Evolutionary conservation across 495 filamentous ascomycete genomes (phyloP).

Genomic region (Acidomyces sp.): DNA sequence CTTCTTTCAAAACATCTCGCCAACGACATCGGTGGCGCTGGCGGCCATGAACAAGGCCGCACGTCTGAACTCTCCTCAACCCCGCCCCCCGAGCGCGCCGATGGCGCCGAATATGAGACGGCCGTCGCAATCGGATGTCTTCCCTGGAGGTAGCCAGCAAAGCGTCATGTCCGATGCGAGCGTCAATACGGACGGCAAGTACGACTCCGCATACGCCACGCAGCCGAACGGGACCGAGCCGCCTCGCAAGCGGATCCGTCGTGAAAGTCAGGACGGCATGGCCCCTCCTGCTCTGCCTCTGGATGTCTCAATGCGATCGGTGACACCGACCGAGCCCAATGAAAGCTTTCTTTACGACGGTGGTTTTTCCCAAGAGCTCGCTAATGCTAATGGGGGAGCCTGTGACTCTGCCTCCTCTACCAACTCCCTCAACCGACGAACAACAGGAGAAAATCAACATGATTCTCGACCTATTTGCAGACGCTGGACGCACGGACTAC

Average conservation of each 20-base stretch:
- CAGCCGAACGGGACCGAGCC: slow-evolving; percentile 45
- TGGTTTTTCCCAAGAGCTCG: slow-evolving; percentile 21
- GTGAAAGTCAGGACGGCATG: slow-evolving; percentile 17
- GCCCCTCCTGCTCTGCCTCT: slow-evolving; percentile 5
- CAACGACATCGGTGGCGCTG: slow-evolving; percentile 79
- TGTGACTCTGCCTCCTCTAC: slow-evolving; percentile 54
- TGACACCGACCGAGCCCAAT: slow-evolving; percentile 73
- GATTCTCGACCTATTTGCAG: slow-evolving; percentile 78
- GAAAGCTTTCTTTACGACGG: slow-evolving; percentile 60
- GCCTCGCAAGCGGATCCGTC: slow-evolving; percentile 66
- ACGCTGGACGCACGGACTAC: slow-evolving; percentile 51
- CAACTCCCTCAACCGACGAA: slow-evolving; percentile 50
- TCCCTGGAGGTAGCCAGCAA: slow-evolving; percentile 48
- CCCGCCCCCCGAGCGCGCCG: slow-evolving; percentile 39
- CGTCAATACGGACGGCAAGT: slow-evolving; percentile 38
- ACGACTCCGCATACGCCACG: slow-evolving; percentile 43
- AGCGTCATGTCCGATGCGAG: slow-evolving; percentile 57
- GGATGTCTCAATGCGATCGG: slow-evolving; percentile 39
- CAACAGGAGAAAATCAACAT: slow-evolving; percentile 62
- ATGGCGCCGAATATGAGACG: slow-evolving; percentile 35
- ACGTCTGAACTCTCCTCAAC: slow-evolving; percentile 74
- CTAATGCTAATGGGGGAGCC: slow-evolving; percentile 41
- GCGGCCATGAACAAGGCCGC: slow-evolving; percentile 86
- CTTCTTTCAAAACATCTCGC: slow-evolving; percentile 92
- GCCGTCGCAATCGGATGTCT: slow-evolving; percentile 53